Evolutionary conservation across 2,329 filamentous ascomycete genomes (phyloP).

Genomic region (Verticillium dahliae): DNA sequence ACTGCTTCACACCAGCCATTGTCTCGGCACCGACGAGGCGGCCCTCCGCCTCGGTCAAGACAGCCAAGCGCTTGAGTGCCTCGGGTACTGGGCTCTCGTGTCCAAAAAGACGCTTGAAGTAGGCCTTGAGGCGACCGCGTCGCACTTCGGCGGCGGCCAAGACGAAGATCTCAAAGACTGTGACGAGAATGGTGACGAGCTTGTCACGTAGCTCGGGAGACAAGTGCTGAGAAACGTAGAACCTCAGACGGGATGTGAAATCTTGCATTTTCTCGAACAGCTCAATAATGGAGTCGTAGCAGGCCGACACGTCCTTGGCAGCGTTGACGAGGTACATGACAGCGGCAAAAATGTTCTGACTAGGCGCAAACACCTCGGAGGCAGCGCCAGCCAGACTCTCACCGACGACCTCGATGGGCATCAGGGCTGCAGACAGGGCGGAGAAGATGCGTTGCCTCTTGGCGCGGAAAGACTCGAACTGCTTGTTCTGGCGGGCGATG

Average conservation of each 20-base stretch:
- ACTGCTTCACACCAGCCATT: slow-evolving; percentile 26
- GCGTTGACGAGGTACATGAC: slow-evolving; percentile 35
- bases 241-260: slow-evolving; percentile 32
- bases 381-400: slow-evolving; percentile 28
- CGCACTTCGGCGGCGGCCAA: slow-evolving; percentile 33
- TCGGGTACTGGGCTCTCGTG: slow-evolving; percentile 30
- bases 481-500: slow-evolving; percentile 26
- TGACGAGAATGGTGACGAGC: slow-evolving; percentile 32
- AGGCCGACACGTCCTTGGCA: slow-evolving; percentile 34
- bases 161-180: slow-evolving; percentile 37
- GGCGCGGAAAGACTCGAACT: slow-evolving; percentile 27
- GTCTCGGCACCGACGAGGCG: slow-evolving; percentile 37
- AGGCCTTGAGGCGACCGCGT: slow-evolving; percentile 32
- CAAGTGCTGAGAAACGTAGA: slow-evolving; percentile 31
- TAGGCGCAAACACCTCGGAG: slow-evolving; percentile 30
- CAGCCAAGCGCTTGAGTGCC: slow-evolving; percentile 30
- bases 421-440: slow-evolving; percentile 21
- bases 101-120: slow-evolving; percentile 31
- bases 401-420: slow-evolving; percentile 32
- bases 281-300: slow-evolving; percentile 37
- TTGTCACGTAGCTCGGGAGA: slow-evolving; percentile 30
- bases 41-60: slow-evolving; percentile 33
- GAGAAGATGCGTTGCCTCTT: slow-evolving; percentile 22
- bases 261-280: slow-evolving; percentile 35
- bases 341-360: slow-evolving; percentile 33